Evolutionary conservation across 768 basidiomycete genomes (phyloP).

Genomic region (Amanita muscaria): DNA sequence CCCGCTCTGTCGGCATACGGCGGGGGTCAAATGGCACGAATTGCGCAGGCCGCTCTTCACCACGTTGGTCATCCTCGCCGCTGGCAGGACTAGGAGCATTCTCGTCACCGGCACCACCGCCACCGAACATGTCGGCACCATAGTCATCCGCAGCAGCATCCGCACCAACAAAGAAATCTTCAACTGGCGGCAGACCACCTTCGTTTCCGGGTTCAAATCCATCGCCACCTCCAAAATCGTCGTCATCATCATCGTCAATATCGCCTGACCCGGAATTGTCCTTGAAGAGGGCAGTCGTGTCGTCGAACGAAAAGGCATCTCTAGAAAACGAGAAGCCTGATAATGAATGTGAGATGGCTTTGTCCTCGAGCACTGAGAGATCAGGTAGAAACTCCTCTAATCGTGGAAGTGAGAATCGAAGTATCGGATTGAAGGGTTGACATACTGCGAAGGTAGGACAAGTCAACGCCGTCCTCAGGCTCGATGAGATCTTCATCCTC

Average conservation of each 20-base stretch:
- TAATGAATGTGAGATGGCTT: constrained; percentile 75
- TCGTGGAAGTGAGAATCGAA: constrained; percentile 6
- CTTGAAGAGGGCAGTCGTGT: constrained; percentile 46
- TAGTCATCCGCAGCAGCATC: constrained; percentile 28
- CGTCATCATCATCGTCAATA: constrained; percentile 33
- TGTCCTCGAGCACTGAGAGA: constrained; percentile 50
- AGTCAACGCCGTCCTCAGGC: constrained; percentile 57
- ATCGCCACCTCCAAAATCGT: constrained; percentile 29
- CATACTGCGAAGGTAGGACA: constrained; percentile 55
- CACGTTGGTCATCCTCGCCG: constrained; percentile 31
- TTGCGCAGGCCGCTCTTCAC: constrained; percentile 32
- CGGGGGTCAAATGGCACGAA: constrained; percentile 83
- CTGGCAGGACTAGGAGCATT: constrained; percentile 38
- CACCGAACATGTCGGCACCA: constrained; percentile 15
- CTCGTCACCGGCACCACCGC: constrained; percentile 28
- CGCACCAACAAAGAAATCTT: constrained; percentile 63
- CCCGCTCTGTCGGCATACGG: constrained; percentile 62
- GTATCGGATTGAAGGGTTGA: constrained; percentile 5
- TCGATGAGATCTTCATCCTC: constrained; percentile 73
- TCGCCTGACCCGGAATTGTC: constrained; percentile 37
- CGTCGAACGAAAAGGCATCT: constrained; percentile 53
- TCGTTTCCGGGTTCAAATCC: constrained; percentile 35
- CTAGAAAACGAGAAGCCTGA: constrained; percentile 77
- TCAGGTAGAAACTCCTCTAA: constrained; percentile 72
- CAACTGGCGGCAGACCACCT: constrained; percentile 31